Percentiles rank a stretch among this genome's conserved stretches.
Conservation (phyloP, 192 early-diverging fungal species). For the Chytriomyces sp. region DNA sequence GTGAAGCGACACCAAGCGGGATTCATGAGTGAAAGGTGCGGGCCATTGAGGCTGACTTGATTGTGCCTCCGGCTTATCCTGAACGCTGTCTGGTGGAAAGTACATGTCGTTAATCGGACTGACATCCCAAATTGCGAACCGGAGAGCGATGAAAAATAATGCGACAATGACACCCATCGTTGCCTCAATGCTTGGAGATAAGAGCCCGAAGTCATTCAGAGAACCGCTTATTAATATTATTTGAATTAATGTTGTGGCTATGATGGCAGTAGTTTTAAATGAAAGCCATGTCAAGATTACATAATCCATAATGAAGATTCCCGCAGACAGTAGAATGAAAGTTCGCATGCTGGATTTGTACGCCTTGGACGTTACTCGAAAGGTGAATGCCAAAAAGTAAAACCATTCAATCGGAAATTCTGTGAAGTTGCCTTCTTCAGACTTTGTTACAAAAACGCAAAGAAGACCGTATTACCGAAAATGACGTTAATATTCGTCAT, state of each 20-base stretch:
- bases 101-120: constrained; percentile 24
- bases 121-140: constrained; percentile 47
- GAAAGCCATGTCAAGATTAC: constrained; percentile 30
- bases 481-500: constrained; percentile 46
- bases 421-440: background rate
- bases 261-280: constrained; percentile 30
- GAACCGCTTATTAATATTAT: constrained; percentile 34
- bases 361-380: constrained; percentile 41
- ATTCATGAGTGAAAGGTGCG: background rate
- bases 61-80: too few relatives aligned
- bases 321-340: background rate
- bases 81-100: too few relatives aligned
- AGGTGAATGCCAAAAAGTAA: constrained; percentile 41
- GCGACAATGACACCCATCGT: constrained; percentile 35
- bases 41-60: background rate
- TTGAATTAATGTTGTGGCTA: constrained; percentile 42
- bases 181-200: constrained; percentile 23
- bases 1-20: background rate
- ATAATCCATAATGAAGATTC: constrained; percentile 35
- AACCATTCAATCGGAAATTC: constrained; percentile 53
- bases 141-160: constrained; percentile 33
- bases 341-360: constrained; percentile 22
- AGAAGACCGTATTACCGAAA: constrained; percentile 8
- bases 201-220: constrained; percentile 46
- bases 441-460: constrained; percentile 2